Conservation (phyloP, 257 asterid genomes). For the Penstemon davidsonii region DNA sequence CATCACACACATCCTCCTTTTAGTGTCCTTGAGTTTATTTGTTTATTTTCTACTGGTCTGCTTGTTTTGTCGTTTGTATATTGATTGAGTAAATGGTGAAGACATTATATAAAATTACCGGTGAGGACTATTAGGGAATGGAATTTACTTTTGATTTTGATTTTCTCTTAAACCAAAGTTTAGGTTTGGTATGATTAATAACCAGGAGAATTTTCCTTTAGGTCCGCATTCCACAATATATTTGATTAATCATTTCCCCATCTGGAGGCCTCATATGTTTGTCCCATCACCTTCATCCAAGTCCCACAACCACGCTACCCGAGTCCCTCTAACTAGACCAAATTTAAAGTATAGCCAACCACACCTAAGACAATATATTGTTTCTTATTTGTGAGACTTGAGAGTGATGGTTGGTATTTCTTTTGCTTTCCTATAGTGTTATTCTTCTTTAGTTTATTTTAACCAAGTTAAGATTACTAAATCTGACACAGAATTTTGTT, state of each 20-base stretch:
- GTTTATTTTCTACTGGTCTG: background rate
- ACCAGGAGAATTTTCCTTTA: background rate
- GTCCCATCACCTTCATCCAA: no score
- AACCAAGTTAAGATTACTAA: no score
- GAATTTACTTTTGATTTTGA: background rate
- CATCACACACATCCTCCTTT: conserved; percentile 16
- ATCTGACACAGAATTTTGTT: background rate
- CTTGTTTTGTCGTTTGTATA: conserved; percentile 16
- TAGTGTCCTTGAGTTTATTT: background rate
- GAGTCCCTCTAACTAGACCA: no score
- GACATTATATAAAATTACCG: background rate
- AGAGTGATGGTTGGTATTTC: background rate
- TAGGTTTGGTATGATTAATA: background rate
- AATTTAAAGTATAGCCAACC: no score
- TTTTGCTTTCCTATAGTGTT: background rate
- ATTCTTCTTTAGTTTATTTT: background rate
- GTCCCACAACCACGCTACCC: no score
- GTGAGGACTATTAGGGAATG: conserved; percentile 1
- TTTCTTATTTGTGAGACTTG: no score
- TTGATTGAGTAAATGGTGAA: conserved; percentile 1
- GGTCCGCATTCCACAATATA: background rate
- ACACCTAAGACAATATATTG: no score
- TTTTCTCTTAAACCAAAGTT: background rate
- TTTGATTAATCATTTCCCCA: no score
- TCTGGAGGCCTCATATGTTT: no score